Percentiles rank a stretch among this genome's conserved stretches.
These are phyloP conservation scores for Bretschneidera sinensis DNA, from an alignment of 345 rosid species.

Conservation along the genomic window DNA sequence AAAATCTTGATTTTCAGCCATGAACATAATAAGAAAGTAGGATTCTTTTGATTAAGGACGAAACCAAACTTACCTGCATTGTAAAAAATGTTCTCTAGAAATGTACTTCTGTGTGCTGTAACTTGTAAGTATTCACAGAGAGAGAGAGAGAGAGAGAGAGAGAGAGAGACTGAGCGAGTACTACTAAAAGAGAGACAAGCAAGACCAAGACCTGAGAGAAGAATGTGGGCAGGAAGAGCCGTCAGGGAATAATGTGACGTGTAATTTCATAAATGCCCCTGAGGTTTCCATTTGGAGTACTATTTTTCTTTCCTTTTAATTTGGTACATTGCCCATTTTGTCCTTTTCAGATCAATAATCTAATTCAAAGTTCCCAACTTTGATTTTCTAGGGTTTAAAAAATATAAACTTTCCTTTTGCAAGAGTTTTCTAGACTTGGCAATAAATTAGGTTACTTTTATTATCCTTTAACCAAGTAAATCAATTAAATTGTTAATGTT, in stretches of 20 bases:
- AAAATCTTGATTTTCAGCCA: neutral
- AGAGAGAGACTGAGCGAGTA: neutral
- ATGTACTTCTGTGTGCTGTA: neutral
- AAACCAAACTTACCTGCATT: conserved; percentile 18
- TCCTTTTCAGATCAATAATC: too few relatives aligned
- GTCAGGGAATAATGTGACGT: too few relatives aligned
- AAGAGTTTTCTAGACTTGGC: too few relatives aligned
- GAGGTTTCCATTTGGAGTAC: neutral
- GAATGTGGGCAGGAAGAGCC: neutral
- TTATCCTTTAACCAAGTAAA: too few relatives aligned
- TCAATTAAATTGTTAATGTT: too few relatives aligned
- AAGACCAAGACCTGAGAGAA: neutral
- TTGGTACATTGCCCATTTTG: neutral
- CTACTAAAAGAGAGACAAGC: too few relatives aligned
- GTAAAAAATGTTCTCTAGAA: neutral
- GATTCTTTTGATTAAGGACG: neutral
- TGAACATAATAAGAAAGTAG: neutral
- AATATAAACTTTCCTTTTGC: too few relatives aligned
- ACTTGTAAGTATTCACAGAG: too few relatives aligned
- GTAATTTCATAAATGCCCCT: neutral
- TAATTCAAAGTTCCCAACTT: too few relatives aligned
- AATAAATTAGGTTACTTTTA: too few relatives aligned
- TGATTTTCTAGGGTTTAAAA: too few relatives aligned
- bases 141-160: neutral
- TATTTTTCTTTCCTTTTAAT: too few relatives aligned